Evolutionary conservation across 768 basidiomycete species (phyloP), one percentile per base, ranked within the genome.

Genomic region (Rhodosporidiobolus sp.): DNA sequence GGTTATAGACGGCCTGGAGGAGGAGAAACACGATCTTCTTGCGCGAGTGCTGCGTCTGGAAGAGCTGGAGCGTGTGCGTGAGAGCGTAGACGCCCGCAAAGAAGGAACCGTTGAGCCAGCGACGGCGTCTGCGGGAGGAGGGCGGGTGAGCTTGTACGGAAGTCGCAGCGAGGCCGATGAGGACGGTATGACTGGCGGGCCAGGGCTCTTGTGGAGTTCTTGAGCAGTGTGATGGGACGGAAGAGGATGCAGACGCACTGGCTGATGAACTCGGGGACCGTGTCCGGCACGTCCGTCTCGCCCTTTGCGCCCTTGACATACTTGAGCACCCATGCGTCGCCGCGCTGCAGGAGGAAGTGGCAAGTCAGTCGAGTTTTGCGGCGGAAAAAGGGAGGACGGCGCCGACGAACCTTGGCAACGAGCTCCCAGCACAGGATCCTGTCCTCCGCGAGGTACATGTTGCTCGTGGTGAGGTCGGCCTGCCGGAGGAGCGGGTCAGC

Each of bases 41-140:
- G 28, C 87, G 75, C 74, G 90, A 90, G 79, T 99, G 95, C 1
- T 91, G 91, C 38, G 89, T 92, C 57, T 83, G 86, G 82, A 89
- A 82, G 50, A 90, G 88, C 82, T 90, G 92, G 12, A 90, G 87
- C 54, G 87, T 84, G 82, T 98, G 94, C 6, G 91, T 90, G 56
- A 97, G 87, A 4, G 95, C 90, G 81, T 97, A 99, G 12, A 92
- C 89, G 10, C 91, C 89, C 12, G 94, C 94, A 77, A 97, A 97
- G 83, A 97, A 92, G 3, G 92, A 94, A 3, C 95, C 94, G 65
- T 83, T 84, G 24, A 84, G 78, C 83, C 83, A 83, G 43, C 82
- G 79, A 24, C 77, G 65, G 12, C 55, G 52, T 55, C 60, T 30
- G 16, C 6, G 7, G 38, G 53, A 22, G 11, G 8, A 38, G n/a